Evolutionary conservation across 257 asterid genomes (phyloP).

Genomic region (Nicotiana tabacum): DNA sequence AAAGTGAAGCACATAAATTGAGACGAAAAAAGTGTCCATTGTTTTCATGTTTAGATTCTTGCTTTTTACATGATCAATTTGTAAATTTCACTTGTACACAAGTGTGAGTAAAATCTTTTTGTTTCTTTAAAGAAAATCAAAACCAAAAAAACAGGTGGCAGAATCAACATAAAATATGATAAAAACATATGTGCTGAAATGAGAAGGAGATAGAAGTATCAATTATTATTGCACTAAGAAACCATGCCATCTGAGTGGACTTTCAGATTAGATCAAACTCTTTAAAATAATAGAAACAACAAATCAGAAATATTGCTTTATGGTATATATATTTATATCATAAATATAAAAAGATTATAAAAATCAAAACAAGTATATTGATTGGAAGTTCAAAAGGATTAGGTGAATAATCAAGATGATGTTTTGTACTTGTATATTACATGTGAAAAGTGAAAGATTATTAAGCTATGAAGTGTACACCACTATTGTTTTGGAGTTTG

Average conservation of each 20-base stretch:
- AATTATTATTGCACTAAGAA: neutral
- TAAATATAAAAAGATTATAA: neutral
- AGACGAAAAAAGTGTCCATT: neutral
- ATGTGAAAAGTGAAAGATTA: neutral
- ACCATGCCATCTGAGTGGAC: neutral
- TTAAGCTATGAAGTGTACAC: constrained; percentile 3
- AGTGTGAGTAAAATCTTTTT: neutral
- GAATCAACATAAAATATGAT: neutral
- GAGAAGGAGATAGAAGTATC: neutral
- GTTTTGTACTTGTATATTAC: neutral
- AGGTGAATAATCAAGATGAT: neutral
- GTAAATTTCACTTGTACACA: neutral
- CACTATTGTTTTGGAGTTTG: constrained; percentile 3
- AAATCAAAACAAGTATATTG: neutral
- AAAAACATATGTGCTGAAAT: neutral
- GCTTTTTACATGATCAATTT: neutral
- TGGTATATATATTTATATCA: neutral
- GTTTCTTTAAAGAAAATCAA: neutral
- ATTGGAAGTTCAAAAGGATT: neutral
- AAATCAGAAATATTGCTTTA: neutral
- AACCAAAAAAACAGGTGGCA: neutral
- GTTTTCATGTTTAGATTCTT: neutral
- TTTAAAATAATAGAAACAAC: neutral
- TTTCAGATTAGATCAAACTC: neutral
- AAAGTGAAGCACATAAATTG: too few species aligned